Evolutionary conservation across 2,329 filamentous ascomycete species (phyloP).

Genomic region (Teratosphaeria pseudoeucalypti): DNA sequence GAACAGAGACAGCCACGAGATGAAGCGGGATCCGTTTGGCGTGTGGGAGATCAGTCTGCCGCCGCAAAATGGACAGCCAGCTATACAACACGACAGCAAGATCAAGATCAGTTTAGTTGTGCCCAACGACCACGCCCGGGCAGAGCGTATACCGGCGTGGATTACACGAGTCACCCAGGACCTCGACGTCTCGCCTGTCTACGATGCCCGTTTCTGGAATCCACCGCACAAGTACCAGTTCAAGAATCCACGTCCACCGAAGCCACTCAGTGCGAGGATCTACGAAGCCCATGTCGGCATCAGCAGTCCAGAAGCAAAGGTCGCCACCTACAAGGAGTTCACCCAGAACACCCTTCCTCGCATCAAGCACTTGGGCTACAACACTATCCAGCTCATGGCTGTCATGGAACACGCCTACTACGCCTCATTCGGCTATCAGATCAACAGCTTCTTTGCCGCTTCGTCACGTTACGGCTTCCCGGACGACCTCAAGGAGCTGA

Average conservation of each 20-base stretch:
- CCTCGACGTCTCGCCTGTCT: constrained; percentile 75
- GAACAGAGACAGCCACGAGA: constrained; percentile 71
- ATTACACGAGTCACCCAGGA: constrained; percentile 97
- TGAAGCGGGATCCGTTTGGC: constrained; percentile 77
- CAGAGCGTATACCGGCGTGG: constrained; percentile 89
- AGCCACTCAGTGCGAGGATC: constrained; percentile 76
- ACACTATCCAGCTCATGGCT: constrained; percentile 96
- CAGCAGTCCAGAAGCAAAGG: constrained; percentile 76
- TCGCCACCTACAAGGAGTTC: constrained; percentile 96
- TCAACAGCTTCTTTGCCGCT: constrained; percentile 97
- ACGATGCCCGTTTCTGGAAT: constrained; percentile 96
- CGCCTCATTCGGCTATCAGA: constrained; percentile 95
- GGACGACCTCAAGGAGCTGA: constrained; percentile 90
- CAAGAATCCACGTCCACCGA: constrained; percentile 71
- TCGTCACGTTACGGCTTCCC: constrained; percentile 90
- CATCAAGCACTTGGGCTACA: constrained; percentile 86
- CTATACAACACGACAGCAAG: constrained; percentile 88
- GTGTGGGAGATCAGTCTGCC: constrained; percentile 77
- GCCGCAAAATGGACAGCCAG: constrained; percentile 62
- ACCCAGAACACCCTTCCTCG: constrained; percentile 83
- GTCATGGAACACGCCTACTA: constrained; percentile 99
- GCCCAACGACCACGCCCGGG: constrained; percentile 60
- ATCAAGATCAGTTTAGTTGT: constrained; percentile 81
- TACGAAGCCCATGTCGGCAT: constrained; percentile 99
- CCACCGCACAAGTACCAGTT: constrained; percentile 79